These are phyloP conservation scores for Adansonia rubrostipa DNA, from an alignment of 441 rosid species.

Conservation along the genomic window DNA sequence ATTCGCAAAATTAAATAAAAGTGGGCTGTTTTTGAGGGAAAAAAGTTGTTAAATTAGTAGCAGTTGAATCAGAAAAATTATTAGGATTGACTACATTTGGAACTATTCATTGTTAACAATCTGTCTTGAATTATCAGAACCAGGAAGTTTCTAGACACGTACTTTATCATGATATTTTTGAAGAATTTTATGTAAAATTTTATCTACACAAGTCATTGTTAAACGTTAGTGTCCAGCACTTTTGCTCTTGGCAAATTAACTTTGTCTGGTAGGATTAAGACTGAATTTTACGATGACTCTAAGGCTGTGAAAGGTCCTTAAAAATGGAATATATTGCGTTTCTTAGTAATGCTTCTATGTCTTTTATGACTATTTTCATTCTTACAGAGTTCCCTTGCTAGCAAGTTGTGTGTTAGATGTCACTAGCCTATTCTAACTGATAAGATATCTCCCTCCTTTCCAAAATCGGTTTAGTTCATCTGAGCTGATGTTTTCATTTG, in stretches of 20 bases:
- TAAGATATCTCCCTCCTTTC: not conserved
- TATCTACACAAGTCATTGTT: not conserved
- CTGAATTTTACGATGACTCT: constrained; percentile 11
- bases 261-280: constrained; percentile 15
- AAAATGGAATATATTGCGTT: not conserved
- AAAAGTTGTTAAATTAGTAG: not conserved
- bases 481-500: constrained; percentile 6
- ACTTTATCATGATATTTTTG: not conserved
- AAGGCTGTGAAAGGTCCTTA: not conserved
- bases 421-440: not conserved
- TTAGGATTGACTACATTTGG: not conserved
- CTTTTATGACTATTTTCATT: constrained; percentile 1
- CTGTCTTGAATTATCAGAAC: constrained; percentile 7
- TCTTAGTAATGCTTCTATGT: not conserved
- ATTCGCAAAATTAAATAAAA: not conserved
- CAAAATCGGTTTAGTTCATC: not conserved
- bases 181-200: not conserved
- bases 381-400: constrained; percentile 5
- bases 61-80: not conserved
- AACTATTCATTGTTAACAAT: constrained; percentile 1
- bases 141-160: not conserved
- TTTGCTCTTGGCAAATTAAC: not conserved
- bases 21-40: not conserved
- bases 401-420: constrained; percentile 8
- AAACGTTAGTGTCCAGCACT: not conserved